Evolutionary conservation across 1,139 yeast genomes (phyloP).

Genomic region (Geotrichum fermentans): DNA sequence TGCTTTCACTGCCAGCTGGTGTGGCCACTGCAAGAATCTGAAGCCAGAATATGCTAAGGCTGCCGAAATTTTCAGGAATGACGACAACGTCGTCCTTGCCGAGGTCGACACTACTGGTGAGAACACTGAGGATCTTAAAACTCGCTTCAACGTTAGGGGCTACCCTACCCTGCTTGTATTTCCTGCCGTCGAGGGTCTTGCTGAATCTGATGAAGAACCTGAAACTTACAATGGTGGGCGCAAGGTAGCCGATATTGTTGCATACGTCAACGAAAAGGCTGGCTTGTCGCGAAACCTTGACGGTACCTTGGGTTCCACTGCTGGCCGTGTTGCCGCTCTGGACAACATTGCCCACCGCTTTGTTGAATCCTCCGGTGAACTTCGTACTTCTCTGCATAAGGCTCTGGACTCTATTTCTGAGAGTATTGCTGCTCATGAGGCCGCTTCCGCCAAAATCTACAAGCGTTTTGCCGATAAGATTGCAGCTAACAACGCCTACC

Average conservation of each 20-base stretch:
- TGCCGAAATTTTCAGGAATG: conserved; percentile 46
- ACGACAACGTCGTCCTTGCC: conserved; percentile 46
- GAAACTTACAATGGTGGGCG: conserved; percentile 46
- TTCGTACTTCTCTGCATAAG: conserved; percentile 13
- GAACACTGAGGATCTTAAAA: conserved; percentile 42
- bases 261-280: conserved; percentile 48
- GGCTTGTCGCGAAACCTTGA: conserved; percentile 50
- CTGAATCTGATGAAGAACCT: conserved; percentile 38
- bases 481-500: conserved; percentile 47
- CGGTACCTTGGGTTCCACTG: conserved; percentile 49
- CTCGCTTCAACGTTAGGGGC: conserved; percentile 43
- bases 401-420: conserved; percentile 27
- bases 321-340: conserved; percentile 52
- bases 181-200: conserved; percentile 31
- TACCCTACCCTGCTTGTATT: conserved; percentile 56
- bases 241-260: conserved; percentile 43
- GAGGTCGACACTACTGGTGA: conserved; percentile 48
- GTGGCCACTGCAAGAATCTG: conserved; percentile 68
- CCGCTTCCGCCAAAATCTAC: conserved; percentile 43
- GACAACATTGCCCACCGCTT: conserved; percentile 34
- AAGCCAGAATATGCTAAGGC: conserved; percentile 61
- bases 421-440: conserved; percentile 24
- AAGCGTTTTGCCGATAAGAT: conserved; percentile 48
- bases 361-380: conserved; percentile 18
- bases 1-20: conserved; percentile 69